phyloP scores from a whole-genome alignment of 345 rosid species.

The Boechera divaricarpa region DNA sequence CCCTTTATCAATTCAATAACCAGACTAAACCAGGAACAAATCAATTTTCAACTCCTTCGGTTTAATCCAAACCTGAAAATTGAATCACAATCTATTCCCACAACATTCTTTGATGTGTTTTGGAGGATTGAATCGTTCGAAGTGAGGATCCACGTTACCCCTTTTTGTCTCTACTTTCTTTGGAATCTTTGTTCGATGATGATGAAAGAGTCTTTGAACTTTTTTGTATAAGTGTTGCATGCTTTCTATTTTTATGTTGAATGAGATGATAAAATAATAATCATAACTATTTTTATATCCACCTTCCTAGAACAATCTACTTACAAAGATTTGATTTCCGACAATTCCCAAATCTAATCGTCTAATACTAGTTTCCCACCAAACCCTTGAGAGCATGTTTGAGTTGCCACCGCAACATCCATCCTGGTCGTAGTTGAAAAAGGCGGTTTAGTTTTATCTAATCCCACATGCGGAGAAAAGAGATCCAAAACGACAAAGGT shows the following conservation, averaged over 20 bases:
- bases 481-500: slow-evolving; percentile 1
- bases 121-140: background rate
- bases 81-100: too few relatives aligned
- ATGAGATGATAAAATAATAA: background rate
- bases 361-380: slow-evolving; percentile 24
- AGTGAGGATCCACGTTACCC: background rate
- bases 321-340: slow-evolving; percentile 30
- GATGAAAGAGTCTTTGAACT: background rate
- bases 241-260: background rate
- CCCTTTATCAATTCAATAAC: too few relatives aligned
- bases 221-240: background rate
- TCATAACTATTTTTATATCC: slow-evolving; percentile 34
- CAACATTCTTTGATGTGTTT: background rate
- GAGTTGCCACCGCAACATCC: background rate
- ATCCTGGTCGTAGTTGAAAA: slow-evolving; percentile 14
- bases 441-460: slow-evolving; percentile 20
- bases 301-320: slow-evolving; percentile 47
- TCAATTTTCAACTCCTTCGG: too few relatives aligned
- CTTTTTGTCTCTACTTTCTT: background rate
- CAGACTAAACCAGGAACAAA: too few relatives aligned
- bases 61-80: too few relatives aligned
- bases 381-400: slow-evolving; percentile 27
- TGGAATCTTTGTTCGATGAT: slow-evolving; percentile 1
- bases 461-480: background rate
- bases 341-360: slow-evolving; percentile 1